phyloP scores from a whole-genome alignment of 73 alveolate species.

The Stentor coeruleus region DNA sequence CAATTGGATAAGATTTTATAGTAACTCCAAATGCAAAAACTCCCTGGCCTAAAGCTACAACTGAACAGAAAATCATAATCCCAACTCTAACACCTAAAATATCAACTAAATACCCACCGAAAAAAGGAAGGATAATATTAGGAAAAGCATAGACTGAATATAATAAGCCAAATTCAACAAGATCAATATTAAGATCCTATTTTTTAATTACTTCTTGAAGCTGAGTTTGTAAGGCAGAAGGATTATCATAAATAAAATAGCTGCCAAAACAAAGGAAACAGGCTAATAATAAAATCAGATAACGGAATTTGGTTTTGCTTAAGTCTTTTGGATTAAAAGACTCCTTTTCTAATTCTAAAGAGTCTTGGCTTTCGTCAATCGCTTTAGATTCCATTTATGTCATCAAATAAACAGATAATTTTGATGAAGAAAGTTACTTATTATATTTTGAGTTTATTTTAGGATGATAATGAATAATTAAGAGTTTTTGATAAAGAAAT shows the following conservation, averaged over 20 bases:
- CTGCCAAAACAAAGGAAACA: background rate
- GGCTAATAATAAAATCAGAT: background rate
- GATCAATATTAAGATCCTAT: background rate
- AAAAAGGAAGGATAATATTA: slow-evolving; percentile 72
- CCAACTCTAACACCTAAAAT: slow-evolving; percentile 36
- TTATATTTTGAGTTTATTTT: too few species aligned
- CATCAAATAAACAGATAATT: too few species aligned
- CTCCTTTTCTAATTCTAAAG: too few species aligned
- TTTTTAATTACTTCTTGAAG: background rate
- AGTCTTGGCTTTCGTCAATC: too few species aligned
- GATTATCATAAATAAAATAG: background rate
- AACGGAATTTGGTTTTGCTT: too few species aligned
- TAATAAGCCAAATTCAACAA: slow-evolving; percentile 34
- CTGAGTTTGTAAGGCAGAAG: background rate
- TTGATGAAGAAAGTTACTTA: too few species aligned
- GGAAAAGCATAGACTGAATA: slow-evolving; percentile 86
- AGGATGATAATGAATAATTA: too few species aligned
- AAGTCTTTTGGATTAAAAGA: too few species aligned
- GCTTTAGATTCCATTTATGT: too few species aligned
- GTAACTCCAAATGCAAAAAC: slow-evolving; percentile 75
- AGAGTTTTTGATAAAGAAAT: too few species aligned
- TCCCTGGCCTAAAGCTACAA: slow-evolving; percentile 60
- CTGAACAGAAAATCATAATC: slow-evolving; percentile 23
- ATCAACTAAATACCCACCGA: slow-evolving; percentile 84
- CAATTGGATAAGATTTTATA: slow-evolving; percentile 54